phyloP scores from a whole-genome alignment of 75 land plant species.

The Pinus taeda region DNA sequence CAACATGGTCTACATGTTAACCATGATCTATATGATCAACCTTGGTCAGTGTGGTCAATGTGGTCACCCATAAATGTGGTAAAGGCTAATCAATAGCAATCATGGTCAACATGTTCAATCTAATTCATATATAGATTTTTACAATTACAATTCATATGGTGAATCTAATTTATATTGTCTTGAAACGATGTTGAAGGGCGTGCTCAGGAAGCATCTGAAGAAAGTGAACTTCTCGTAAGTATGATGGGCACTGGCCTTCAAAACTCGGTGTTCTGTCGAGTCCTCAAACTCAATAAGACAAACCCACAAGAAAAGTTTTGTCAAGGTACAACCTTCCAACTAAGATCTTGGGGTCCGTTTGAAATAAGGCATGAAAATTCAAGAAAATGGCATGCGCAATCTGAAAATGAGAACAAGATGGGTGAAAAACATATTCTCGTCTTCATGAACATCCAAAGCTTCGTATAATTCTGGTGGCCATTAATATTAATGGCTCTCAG shows the following conservation, averaged over 20 bases:
- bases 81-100: too few relatives aligned
- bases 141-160: too few relatives aligned
- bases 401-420: constrained; percentile 52
- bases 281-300: constrained; percentile 57
- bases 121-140: too few relatives aligned
- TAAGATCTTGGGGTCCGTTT: constrained; percentile 36
- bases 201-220: constrained; percentile 55
- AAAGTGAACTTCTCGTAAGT: constrained; percentile 49
- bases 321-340: constrained; percentile 11
- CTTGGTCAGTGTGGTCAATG: too few relatives aligned
- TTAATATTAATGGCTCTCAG: too few relatives aligned
- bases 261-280: constrained; percentile 39
- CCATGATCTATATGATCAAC: too few relatives aligned
- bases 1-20: too few relatives aligned
- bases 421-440: constrained; percentile 9
- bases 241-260: constrained; percentile 51
- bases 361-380: constrained; percentile 7
- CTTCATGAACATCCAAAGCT: constrained; percentile 13
- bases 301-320: constrained; percentile 31
- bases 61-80: too few relatives aligned
- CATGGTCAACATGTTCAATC: too few relatives aligned
- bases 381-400: constrained; percentile 44
- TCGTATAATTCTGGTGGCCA: too few relatives aligned
- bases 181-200: constrained; percentile 45
- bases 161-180: too few relatives aligned